Evolutionary conservation across 2,329 filamentous ascomycete genomes (phyloP).

Genomic region (Colletotrichum euphorbiae): DNA sequence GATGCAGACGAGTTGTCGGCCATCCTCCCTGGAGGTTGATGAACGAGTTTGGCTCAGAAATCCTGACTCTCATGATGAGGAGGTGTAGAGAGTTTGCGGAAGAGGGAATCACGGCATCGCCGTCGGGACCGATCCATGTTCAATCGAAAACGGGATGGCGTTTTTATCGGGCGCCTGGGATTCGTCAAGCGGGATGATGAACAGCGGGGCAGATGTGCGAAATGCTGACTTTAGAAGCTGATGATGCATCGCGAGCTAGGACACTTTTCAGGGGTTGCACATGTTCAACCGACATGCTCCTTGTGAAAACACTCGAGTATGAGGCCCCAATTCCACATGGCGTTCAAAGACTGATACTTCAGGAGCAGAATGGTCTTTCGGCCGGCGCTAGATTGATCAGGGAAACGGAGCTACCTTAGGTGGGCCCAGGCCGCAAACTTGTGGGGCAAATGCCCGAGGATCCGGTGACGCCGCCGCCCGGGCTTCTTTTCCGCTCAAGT

Average conservation of each 20-base stretch:
- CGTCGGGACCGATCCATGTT: neutral
- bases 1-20: constrained; percentile 16
- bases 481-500: neutral
- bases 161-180: constrained; percentile 5
- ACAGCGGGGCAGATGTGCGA: constrained; percentile 17
- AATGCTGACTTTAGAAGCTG: neutral
- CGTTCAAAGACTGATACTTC: too few relatives aligned
- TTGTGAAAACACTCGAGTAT: too few relatives aligned
- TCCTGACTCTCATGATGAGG: constrained; percentile 5
- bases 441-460: neutral
- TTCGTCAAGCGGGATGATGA: constrained; percentile 11
- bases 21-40: constrained; percentile 19
- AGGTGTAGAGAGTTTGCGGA: neutral
- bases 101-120: neutral
- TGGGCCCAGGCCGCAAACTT: neutral
- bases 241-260: neutral
- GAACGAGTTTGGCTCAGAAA: neutral
- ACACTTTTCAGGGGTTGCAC: too few relatives aligned
- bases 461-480: neutral
- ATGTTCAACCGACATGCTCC: too few relatives aligned
- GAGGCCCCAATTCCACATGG: too few relatives aligned
- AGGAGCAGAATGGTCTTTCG: too few relatives aligned
- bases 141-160: neutral
- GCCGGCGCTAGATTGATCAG: too few relatives aligned
- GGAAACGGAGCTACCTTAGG: too few relatives aligned